Base-by-base conservation (phyloP, 1,284 basidiomycete species). In the Malassezia sp. region DNA sequence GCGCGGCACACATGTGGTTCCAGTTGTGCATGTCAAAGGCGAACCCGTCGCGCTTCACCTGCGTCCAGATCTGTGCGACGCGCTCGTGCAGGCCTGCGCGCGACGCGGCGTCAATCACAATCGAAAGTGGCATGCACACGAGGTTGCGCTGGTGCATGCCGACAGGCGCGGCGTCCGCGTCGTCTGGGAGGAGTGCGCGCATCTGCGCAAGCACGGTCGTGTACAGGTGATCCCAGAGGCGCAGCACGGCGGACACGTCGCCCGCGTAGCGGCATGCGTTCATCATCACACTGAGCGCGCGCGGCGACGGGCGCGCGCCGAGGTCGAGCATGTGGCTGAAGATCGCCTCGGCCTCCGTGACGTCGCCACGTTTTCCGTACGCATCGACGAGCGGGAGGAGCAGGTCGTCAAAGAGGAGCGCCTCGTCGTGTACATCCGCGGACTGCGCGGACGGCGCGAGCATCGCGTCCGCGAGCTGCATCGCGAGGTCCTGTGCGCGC, bases 1-100 rank as follows among this genome's bases (percentile, higher is more conserved):
- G 77, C 11, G 82, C 83, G 3, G 81, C 74, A 20, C 76, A 78
- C 20, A 91, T 75, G 61, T 86, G 81, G 66, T 95, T 96, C 84
- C 87, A 97, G 71, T 95, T 96, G 59, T 84, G 80, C 10, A 84
- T 78, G 66, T 95, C 87, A 63, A 90, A 88, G 3, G 76, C 76
- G 57, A 91, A 84, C 1, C 86, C 85, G n/a, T 75, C 71, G 5
- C 72, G 56, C 52, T 79, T 77, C 37, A 85, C 77, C 23, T 73
- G 66, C 14, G 74, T 71, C 90, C 91, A 96, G 0, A 78, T 74
- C 10, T 71, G 65, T 15, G 81, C 78, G 30, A 93, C 77, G 45
- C 81, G 77, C 1, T 74, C 72, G 3, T 85, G 85, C 29, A 89
- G 72, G 1, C 58, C 64, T 5, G 57, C 56, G 0, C 29, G 34